Evolutionary conservation across 192 early-diverging fungal genomes (phyloP).

Genomic region (Powellomyces hirtus): DNA sequence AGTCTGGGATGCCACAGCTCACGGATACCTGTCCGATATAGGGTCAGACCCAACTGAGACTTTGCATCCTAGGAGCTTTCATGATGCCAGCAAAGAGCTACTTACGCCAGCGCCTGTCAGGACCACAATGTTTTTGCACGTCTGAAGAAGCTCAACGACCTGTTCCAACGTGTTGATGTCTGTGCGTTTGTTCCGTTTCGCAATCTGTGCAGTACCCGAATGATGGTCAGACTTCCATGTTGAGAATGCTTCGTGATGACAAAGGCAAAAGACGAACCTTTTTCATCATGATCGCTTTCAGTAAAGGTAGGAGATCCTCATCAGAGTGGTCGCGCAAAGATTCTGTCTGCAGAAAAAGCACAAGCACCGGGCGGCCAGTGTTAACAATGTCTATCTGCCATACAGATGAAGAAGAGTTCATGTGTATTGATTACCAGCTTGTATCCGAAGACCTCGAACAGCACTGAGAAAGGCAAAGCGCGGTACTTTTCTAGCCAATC

Average conservation of each 20-base stretch:
- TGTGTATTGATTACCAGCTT: slow-evolving; percentile 38
- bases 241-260: too few relatives aligned
- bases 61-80: background rate
- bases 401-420: too few relatives aligned
- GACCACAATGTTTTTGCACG: slow-evolving; percentile 78
- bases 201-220: slow-evolving; percentile 26
- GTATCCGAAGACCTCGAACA: slow-evolving; percentile 65
- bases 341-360: too few relatives aligned
- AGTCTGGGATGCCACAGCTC: slow-evolving; percentile 96
- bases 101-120: slow-evolving; percentile 84
- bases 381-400: too few relatives aligned
- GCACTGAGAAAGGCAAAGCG: slow-evolving; percentile 49
- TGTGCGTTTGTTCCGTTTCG: slow-evolving; percentile 37
- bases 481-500: slow-evolving; percentile 69
- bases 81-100: background rate
- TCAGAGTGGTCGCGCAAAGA: background rate
- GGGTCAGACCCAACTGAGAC: background rate
- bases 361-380: too few relatives aligned
- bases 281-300: slow-evolving; percentile 24
- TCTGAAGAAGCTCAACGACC: slow-evolving; percentile 50
- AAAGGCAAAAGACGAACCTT: slow-evolving; percentile 19
- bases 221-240: too few relatives aligned
- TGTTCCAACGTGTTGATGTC: slow-evolving; percentile 59
- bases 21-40: slow-evolving; percentile 64
- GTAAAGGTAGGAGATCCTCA: slow-evolving; percentile 23